Base-by-base conservation (phyloP, 768 basidiomycete genomes). In the Kwoniella dendrophila region DNA sequence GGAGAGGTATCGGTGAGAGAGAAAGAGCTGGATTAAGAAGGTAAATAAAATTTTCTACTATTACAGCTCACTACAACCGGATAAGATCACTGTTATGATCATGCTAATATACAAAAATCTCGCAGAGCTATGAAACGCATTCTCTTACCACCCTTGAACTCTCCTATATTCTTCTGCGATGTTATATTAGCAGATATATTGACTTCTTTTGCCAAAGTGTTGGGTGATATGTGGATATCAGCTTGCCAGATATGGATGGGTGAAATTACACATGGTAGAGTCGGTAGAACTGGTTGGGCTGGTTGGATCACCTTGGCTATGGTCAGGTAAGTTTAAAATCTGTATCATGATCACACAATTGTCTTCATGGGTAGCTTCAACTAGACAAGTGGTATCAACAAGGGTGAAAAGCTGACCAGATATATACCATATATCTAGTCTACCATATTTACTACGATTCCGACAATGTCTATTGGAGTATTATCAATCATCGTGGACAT, bases 201-300 rank as follows among this genome's bases (percentile, higher is more conserved):
- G 72, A 99, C 96, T 1, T 97, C 94, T 1, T 95, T 90, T 73
- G 94, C 96, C 34, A 97, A 96, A 81, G 92, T 99, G 40, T 82
- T 97, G 20, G 95, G 95, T 12, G 96, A 98, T 73, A 81, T 93
- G 41, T 97, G 91, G 91, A 81, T 97, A 44, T 92, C 90, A 4
- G 69, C 88, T 18, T 87, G 84, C 74, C 93, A 94, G 87, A 83
- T 97, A n/a, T 83, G 90, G 65, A 87, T 88, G 11, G 88, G 90
- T 36, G 88, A 90, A 47, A 89, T 88, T 67, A 82, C 94, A 41
- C 80, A 90, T 20, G 78, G 81, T 18, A 83, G 86, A 44, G 87
- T 92, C 7, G 76, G 81, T 10, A 84, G 85, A 62, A 83, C 85
- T 33, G 87, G 86, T 5, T 84, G 85, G 81, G 78, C 84, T 57